Conservation (phyloP, 257 asterid genomes). For the Solanum neorickii region DNA sequence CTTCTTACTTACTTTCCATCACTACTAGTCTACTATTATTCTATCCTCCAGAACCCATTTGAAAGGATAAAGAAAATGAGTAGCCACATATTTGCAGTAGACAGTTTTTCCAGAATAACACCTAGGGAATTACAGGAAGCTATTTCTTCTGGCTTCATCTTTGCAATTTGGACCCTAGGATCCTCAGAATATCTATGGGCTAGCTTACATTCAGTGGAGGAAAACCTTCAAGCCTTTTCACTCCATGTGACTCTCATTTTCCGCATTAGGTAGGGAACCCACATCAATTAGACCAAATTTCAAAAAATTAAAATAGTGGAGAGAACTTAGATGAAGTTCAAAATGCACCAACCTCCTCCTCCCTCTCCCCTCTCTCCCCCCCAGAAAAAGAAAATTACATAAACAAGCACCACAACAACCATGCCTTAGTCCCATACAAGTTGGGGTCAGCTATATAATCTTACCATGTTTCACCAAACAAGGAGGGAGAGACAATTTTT, state of each 20-base stretch:
- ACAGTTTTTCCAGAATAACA: background rate
- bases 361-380: background rate
- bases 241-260: background rate
- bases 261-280: background rate
- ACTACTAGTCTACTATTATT: background rate
- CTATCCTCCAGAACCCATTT: background rate
- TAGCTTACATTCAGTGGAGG: background rate
- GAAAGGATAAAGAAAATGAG: background rate
- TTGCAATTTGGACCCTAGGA: background rate
- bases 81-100: background rate
- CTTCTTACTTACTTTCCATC: background rate
- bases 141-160: background rate
- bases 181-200: background rate
- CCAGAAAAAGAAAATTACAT: background rate
- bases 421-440: background rate
- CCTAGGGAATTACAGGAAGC: background rate
- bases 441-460: background rate
- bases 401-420: background rate
- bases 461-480: background rate
- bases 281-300: background rate
- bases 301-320: background rate
- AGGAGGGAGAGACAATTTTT: background rate
- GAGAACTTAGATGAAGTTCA: background rate
- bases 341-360: background rate
- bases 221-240: background rate